Evolutionary conservation across 2,329 filamentous ascomycete genomes (phyloP).

Genomic region (Zasmidium cellare): DNA sequence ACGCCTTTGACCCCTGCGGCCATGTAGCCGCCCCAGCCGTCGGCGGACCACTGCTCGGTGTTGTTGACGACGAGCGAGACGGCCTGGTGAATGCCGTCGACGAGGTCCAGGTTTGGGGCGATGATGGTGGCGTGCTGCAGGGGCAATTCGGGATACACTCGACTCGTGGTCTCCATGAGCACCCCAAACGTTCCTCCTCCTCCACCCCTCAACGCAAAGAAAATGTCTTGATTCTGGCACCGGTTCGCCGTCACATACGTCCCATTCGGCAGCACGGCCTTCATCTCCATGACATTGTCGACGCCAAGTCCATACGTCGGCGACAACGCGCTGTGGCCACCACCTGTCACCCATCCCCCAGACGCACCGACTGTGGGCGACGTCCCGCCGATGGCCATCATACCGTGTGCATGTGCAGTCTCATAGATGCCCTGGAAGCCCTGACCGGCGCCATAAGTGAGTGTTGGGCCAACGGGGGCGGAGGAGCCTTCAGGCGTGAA

Average conservation of each 20-base stretch:
- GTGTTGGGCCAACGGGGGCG: background rate
- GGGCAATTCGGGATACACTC: constrained; percentile 11
- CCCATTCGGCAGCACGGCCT: constrained; percentile 21
- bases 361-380: constrained; percentile 24
- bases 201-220: constrained; percentile 52
- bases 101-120: background rate
- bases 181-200: constrained; percentile 44
- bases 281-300: constrained; percentile 25
- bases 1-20: background rate
- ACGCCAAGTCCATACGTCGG: constrained; percentile 25
- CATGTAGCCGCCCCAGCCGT: constrained; percentile 5
- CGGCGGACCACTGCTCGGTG: background rate
- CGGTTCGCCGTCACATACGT: constrained; percentile 10
- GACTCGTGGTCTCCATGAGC: background rate
- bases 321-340: constrained; percentile 23
- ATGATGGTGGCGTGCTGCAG: background rate
- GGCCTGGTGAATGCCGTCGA: background rate
- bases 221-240: constrained; percentile 50
- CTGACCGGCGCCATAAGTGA: constrained; percentile 1
- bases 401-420: constrained; percentile 3
- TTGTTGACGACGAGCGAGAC: constrained; percentile 4
- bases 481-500: background rate
- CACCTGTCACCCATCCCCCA: constrained; percentile 24
- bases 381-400: constrained; percentile 19
- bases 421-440: background rate